These are phyloP conservation scores for Gelatoporia subvermispora DNA, from an alignment of 768 basidiomycete genomes.

Conservation along the genomic window DNA sequence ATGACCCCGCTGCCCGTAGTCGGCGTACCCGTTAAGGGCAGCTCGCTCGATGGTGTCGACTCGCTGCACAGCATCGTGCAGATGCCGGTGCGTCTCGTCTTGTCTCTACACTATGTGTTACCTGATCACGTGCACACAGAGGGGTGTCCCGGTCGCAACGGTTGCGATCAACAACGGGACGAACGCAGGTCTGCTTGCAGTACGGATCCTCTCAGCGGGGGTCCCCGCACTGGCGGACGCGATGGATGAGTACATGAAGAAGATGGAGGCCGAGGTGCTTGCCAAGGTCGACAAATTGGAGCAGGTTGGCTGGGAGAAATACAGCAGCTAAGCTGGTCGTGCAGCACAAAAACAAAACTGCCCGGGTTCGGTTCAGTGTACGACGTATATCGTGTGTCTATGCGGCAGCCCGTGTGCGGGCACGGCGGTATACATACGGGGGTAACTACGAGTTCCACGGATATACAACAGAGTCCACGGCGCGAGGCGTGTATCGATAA, in stretches of 20 bases:
- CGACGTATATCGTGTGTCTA: too few relatives aligned
- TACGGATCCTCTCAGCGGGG: conserved; percentile 80
- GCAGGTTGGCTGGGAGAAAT: conserved; percentile 82
- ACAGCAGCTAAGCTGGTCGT: conserved; percentile 40
- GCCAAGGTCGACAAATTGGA: conserved; percentile 73
- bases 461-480: too few relatives aligned
- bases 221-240: conserved; percentile 58
- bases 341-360: too few relatives aligned
- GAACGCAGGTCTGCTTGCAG: conserved; percentile 89
- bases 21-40: conserved; percentile 96
- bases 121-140: conserved; percentile 37
- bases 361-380: too few relatives aligned
- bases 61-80: conserved; percentile 97
- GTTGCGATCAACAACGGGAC: conserved; percentile 95
- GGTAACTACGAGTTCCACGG: too few relatives aligned
- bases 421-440: too few relatives aligned
- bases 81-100: conserved; percentile 79
- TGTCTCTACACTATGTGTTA: background rate
- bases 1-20: conserved; percentile 91
- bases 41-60: conserved; percentile 90
- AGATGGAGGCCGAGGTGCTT: conserved; percentile 70
- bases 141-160: conserved; percentile 95
- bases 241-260: conserved; percentile 72
- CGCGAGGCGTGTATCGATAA: too few relatives aligned
- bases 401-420: too few relatives aligned